Evolutionary conservation across 345 rosid genomes (phyloP), one percentile per base, ranked within the genome.

Genomic region (Boechera divaricarpa): DNA sequence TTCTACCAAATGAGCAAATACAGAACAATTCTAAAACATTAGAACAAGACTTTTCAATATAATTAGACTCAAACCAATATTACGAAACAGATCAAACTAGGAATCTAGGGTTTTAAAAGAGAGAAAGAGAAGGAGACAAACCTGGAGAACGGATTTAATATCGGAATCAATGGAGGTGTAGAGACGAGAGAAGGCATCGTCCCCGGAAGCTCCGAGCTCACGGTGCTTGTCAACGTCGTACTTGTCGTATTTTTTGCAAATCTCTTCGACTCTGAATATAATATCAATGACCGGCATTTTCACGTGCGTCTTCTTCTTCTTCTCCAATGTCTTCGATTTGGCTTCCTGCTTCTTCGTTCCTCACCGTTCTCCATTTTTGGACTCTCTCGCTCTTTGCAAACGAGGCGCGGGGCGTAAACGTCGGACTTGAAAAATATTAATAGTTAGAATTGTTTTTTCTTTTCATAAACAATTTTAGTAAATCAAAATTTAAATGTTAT

Each of bases 221-320:
- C 88, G 86, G 49, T 90, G 97, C 82, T 86, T 90, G 52, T 87
- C 88, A 63, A 88, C 42, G 35, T 91, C 97, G 51, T 91, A 90
- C 79, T 89, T 88, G 32, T 90, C 95, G 59, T 90, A 90, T 70
- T 82, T 91, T 84, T 84, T 91, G 85, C 98, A 90, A 18, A 94
- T 89, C 72, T 83, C 88, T 8, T 94, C 95, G 67, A 89, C 87
- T 74, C 96, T 69, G 75, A 88, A 91, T 67, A 89, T 75, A 70
- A 91, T 83, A 63, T 88, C 86, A 4, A 90, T 87, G 45, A 88
- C 91, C 53, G 84, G 81, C 97, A 90, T 93, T 21, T 81, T 70
- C 41, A 6, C 8, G 18, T 4, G 12, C 6, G 55, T 11, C 31
- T 60, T 35, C 24, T 51, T 75, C 33, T 62, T 67, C 51, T 75